phyloP scores from a whole-genome alignment of 2,329 filamentous ascomycete genomes.

The Myriosclerotinia curreyana region DNA sequence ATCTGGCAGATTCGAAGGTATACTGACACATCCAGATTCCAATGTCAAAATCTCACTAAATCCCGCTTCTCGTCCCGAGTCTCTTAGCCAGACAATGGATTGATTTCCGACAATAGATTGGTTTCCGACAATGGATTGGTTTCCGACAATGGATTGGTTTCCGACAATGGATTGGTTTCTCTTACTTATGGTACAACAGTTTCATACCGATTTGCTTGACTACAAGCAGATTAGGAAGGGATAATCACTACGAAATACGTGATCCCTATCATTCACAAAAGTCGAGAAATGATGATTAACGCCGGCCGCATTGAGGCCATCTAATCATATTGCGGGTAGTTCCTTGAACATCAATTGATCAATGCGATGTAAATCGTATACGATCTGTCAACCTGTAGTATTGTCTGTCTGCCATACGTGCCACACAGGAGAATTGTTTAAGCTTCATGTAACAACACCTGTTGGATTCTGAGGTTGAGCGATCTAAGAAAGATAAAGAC shows the following conservation, averaged over 20 bases:
- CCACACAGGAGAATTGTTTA: conserved; percentile 3
- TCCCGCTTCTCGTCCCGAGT: background rate
- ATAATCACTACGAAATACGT: background rate
- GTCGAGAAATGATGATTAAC: conserved; percentile 11
- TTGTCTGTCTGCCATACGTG: conserved; percentile 2
- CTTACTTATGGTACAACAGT: background rate
- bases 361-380: background rate
- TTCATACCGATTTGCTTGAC: background rate
- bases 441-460: conserved; percentile 2
- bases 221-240: conserved; percentile 2
- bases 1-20: background rate
- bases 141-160: background rate
- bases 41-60: background rate
- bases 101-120: background rate
- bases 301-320: conserved; percentile 16
- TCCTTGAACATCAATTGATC: background rate
- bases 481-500: background rate
- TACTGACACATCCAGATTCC: background rate
- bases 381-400: conserved; percentile 6
- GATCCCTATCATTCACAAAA: conserved; percentile 2
- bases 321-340: background rate
- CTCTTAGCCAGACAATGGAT: background rate
- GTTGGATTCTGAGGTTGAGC: background rate
- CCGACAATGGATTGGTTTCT: background rate
- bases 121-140: background rate